Percentiles rank a stretch among this genome's conserved stretches.
Conservation (phyloP, 75 land plant species). For the Gnetum montanum region DNA sequence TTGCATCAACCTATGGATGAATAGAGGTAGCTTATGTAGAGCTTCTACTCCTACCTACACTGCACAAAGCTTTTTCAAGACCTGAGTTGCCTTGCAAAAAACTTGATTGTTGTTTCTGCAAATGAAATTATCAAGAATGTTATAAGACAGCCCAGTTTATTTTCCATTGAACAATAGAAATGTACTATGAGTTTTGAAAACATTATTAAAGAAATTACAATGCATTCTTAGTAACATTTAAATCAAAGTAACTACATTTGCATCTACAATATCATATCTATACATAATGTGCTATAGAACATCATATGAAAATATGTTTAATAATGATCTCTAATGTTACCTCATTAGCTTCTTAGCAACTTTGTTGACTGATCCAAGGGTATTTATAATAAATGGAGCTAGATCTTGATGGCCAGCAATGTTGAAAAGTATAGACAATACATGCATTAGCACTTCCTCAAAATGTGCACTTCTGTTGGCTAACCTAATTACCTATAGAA, state of each 20-base stretch:
- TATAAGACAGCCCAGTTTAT: too few relatives aligned
- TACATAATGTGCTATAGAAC: too few relatives aligned
- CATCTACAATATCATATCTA: too few relatives aligned
- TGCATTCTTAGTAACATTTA: too few relatives aligned
- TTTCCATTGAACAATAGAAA: too few relatives aligned
- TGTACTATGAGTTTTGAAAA: too few relatives aligned
- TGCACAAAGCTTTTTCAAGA: slow-evolving; percentile 50
- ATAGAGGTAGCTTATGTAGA: slow-evolving; percentile 19
- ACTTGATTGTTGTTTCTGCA: slow-evolving; percentile 78
- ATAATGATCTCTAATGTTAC: too few relatives aligned
- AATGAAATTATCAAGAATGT: too few relatives aligned
- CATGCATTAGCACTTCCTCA: slow-evolving; percentile 70
- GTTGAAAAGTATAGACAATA: slow-evolving; percentile 71
- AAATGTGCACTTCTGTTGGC: slow-evolving; percentile 72
- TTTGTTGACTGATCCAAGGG: slow-evolving; percentile 30
- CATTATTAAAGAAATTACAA: too few relatives aligned
- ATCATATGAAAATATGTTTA: too few relatives aligned
- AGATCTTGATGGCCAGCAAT: slow-evolving; percentile 58
- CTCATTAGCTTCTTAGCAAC: slow-evolving; percentile 52
- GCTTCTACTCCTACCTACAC: slow-evolving; percentile 31
- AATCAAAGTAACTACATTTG: too few relatives aligned
- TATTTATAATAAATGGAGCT: slow-evolving; percentile 26
- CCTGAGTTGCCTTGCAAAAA: slow-evolving; percentile 44
- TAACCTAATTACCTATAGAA: slow-evolving; percentile 49
- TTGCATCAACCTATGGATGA: too few relatives aligned